These are phyloP conservation scores for Petunia axillaris DNA, from an alignment of 257 asterid genomes.

Conservation along the genomic window DNA sequence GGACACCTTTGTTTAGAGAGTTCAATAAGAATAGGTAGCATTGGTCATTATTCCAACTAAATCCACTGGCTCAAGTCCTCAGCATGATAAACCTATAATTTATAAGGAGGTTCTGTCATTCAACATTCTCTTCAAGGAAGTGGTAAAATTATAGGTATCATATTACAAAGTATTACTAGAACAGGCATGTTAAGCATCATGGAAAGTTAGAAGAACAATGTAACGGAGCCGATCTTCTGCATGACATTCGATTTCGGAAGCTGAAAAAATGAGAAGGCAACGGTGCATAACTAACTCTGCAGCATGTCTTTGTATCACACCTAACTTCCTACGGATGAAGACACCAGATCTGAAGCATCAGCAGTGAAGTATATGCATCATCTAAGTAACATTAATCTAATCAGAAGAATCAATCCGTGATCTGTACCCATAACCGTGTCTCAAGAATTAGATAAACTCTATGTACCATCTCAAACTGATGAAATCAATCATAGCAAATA, in stretches of 20 bases:
- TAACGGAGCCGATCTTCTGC: neutral
- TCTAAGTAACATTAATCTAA: too few relatives aligned
- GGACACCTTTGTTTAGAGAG: too few relatives aligned
- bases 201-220: neutral
- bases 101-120: neutral
- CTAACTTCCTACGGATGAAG: neutral
- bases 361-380: too few relatives aligned
- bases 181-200: neutral
- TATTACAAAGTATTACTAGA: neutral
- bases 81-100: neutral
- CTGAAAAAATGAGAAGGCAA: neutral
- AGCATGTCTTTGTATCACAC: neutral
- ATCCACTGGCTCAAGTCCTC: neutral
- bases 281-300: conserved; percentile 5
- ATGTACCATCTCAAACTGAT: neutral
- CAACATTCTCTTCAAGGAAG: neutral
- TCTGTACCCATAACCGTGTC: too few relatives aligned
- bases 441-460: neutral
- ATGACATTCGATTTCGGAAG: neutral
- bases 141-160: neutral
- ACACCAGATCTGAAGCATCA: neutral
- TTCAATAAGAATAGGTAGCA: too few relatives aligned
- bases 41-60: neutral
- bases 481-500: neutral
- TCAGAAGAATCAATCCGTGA: too few relatives aligned